Evolutionary conservation across 73 alveolate species (phyloP), one percentile per base, ranked within the genome.

Genomic region (Paraurostyla sp.): DNA sequence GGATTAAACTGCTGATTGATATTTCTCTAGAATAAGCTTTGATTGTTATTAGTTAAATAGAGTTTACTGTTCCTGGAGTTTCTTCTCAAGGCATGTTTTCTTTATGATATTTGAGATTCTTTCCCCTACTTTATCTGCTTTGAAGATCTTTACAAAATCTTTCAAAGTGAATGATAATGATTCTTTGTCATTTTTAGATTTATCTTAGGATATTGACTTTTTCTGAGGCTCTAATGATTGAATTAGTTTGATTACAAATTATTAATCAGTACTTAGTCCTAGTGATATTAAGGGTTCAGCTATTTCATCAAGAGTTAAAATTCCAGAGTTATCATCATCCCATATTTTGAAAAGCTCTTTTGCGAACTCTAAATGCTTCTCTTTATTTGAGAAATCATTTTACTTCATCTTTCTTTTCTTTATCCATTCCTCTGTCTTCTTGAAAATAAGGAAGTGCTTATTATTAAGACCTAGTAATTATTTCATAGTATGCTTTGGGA

Each of bases 321-420:
- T 32, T 9, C 92, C 92, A 0, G 69, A 42, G 38, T 81, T 81
- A 76, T 60, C 92, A 43, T 65, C 71, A 76, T 85, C 92, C 92
- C 87, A 68, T 11, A 85, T 75, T 38, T 48, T 69, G 38, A 85
- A 85, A 0, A 85, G 51, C 54, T 85, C 92, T 36, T 85, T 85
- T 30, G 92, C 87, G 29, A 85, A 71, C 33, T 85, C 92, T 6
- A 85, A 36, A 42, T 85, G 87, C 68, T 69, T 69, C 22, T 62
- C 82, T 40, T 57, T 81, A 13, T 58, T 36, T 15, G 69, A 52
- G 22, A 60, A 35, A 40, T 81, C 91, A 56, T 42, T 60, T 22
- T 27, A 25, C 60, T 65, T 20, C 58, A 57, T 60, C 80, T 54
- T 20, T 63, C 92, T 50, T 45, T 42, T 63, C 63, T 63, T 83